Conservation (phyloP, 192 early-diverging fungal species). For the Phycomyces blakesleeanus region DNA sequence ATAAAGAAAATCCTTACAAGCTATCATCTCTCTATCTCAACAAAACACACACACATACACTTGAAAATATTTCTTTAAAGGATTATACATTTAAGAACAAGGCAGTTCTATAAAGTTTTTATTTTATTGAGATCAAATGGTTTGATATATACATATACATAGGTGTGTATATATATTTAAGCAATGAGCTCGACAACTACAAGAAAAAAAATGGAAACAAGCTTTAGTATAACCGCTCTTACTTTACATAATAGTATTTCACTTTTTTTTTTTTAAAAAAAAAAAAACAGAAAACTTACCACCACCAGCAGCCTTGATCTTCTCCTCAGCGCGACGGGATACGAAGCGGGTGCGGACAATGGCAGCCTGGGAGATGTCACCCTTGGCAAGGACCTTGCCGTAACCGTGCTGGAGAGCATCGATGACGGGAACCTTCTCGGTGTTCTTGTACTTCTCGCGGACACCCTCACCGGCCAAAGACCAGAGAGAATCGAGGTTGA, state of each 20-base stretch:
- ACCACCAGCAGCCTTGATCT: constrained; percentile 98
- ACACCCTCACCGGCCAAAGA: constrained; percentile 84
- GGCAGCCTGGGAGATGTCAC: constrained; percentile 86
- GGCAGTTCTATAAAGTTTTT: background rate
- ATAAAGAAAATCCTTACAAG: too few relatives aligned
- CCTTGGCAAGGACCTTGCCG: constrained; percentile 96
- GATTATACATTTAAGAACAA: too few relatives aligned
- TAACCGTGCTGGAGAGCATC: constrained; percentile 81
- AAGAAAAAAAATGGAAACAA: background rate
- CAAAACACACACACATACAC: too few relatives aligned
- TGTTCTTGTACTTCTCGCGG: constrained; percentile 76
- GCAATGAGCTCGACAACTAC: constrained; percentile 55
- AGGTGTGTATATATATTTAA: constrained; percentile 29
- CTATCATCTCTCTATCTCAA: too few relatives aligned
- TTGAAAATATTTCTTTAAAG: too few relatives aligned
- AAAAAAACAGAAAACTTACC: constrained; percentile 29
- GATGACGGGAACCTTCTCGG: constrained; percentile 89
- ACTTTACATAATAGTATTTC: too few relatives aligned
- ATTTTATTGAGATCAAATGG: background rate
- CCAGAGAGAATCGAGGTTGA: constrained; percentile 97
- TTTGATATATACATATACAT: too few relatives aligned
- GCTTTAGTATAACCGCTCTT: background rate
- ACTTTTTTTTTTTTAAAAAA: too few relatives aligned
- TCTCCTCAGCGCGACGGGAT: constrained; percentile 91
- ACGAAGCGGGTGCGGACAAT: constrained; percentile 95